Evolutionary conservation across 768 basidiomycete species (phyloP).

Genomic region (Amanita rubescens): DNA sequence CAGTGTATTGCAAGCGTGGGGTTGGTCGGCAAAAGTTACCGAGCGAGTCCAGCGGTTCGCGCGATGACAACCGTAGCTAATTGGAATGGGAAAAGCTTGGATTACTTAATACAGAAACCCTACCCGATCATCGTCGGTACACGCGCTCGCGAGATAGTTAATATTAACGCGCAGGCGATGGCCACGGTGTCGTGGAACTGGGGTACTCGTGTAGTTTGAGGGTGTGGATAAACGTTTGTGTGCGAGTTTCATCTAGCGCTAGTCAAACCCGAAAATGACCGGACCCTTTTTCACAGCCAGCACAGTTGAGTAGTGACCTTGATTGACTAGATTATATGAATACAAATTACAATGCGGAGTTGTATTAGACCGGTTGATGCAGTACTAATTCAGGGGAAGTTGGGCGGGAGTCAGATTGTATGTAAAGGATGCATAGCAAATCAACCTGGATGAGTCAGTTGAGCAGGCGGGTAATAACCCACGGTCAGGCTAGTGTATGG

Average conservation of each 20-base stretch:
- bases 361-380: not conserved
- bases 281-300: not conserved
- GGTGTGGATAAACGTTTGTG: not conserved
- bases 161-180: not conserved
- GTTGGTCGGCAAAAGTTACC: not conserved
- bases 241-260: not conserved
- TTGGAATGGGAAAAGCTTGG: no score
- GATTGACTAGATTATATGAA: not conserved
- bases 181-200: not conserved
- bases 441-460: not conserved
- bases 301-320: not conserved
- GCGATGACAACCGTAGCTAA: no score
- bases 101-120: not conserved
- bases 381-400: not conserved
- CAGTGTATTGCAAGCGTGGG: not conserved
- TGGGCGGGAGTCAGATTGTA: not conserved
- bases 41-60: no score
- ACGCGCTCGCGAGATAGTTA: not conserved
- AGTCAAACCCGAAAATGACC: no score
- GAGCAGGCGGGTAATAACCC: not conserved
- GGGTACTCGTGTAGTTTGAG: no score
- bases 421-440: not conserved
- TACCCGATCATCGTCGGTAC: not conserved
- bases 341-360: not conserved
- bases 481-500: not conserved